A percentile compares a stretch with the other conserved stretches of the same genome.
Evolutionary conservation across 2,329 filamentous ascomycete genomes (phyloP).

Genomic region (Pestalotiopsis sp.): DNA sequence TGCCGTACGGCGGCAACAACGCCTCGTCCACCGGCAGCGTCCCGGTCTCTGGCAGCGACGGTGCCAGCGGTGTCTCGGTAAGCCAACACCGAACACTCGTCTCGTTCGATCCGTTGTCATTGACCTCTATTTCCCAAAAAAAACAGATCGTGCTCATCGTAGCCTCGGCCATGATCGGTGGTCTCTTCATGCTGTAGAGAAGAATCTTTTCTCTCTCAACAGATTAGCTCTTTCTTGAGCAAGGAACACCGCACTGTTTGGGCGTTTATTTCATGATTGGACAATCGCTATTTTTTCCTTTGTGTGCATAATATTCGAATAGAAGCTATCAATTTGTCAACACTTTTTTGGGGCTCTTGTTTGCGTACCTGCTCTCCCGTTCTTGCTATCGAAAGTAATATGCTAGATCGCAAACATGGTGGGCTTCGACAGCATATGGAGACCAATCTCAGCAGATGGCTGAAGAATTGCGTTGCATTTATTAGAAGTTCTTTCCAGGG

Average conservation of each 20-base stretch:
- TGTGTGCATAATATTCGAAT: neutral
- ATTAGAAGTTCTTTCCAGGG: neutral
- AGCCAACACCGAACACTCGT: slow-evolving; percentile 1
- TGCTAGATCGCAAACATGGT: neutral
- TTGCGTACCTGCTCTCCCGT: neutral
- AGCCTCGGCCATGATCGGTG: slow-evolving; percentile 22
- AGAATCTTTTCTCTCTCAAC: neutral
- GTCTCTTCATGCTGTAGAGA: slow-evolving; percentile 13
- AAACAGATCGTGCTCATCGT: slow-evolving; percentile 20
- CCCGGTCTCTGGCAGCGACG: slow-evolving; percentile 22
- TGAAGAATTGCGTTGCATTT: neutral
- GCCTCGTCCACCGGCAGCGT: slow-evolving; percentile 19
- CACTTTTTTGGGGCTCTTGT: neutral
- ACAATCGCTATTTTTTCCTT: neutral
- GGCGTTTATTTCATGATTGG: neutral
- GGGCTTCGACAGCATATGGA: neutral
- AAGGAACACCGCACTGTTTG: neutral
- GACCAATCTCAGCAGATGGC: neutral
- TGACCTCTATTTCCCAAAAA: neutral
- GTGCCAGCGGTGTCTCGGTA: slow-evolving; percentile 27
- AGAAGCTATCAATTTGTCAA: neutral
- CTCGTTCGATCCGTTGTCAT: neutral
- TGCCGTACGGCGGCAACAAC: slow-evolving; percentile 14
- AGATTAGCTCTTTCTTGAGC: neutral
- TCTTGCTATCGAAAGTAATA: neutral